Evolutionary conservation across 495 filamentous ascomycete species (phyloP).

Genomic region (Penicillium desertorum): DNA sequence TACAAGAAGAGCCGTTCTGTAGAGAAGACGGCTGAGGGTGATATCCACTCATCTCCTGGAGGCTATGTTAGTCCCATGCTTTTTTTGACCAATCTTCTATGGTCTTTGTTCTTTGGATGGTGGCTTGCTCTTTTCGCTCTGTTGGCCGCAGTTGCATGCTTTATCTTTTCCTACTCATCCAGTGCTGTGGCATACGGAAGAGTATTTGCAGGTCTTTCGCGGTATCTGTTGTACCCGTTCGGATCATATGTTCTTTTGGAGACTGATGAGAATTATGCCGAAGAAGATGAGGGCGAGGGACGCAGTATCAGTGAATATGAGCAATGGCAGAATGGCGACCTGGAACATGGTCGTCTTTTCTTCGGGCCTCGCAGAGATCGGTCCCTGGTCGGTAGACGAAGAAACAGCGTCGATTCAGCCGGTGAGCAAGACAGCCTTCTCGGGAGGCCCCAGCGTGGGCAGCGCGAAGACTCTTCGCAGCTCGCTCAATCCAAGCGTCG

Average conservation of each 20-base stretch:
- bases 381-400: constrained; percentile 83
- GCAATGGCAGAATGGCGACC: constrained; percentile 96
- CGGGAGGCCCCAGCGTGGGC: constrained; percentile 59
- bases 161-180: constrained; percentile 73
- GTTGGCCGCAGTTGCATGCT: constrained; percentile 71
- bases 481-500: constrained; percentile 72
- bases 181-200: constrained; percentile 84
- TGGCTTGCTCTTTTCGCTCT: constrained; percentile 84
- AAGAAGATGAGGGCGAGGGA: constrained; percentile 99
- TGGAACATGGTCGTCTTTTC: constrained; percentile 93
- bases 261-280: constrained; percentile 88
- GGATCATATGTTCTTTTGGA: constrained; percentile 92
- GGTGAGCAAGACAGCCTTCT: constrained; percentile 89
- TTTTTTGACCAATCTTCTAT: constrained; percentile 81
- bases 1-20: constrained; percentile 98
- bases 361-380: constrained; percentile 81
- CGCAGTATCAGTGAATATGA: constrained; percentile 98
- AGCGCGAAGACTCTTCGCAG: constrained; percentile 49
- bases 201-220: constrained; percentile 78
- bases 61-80: constrained; percentile 81
- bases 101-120: constrained; percentile 95
- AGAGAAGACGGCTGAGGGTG: constrained; percentile 90
- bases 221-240: constrained; percentile 93
- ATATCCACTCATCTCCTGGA: constrained; percentile 95
- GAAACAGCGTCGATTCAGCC: constrained; percentile 83